A percentile compares a stretch with the other conserved stretches of the same genome.
Evolutionary conservation across 495 filamentous ascomycete genomes (phyloP).

Genomic region (Cryomyces minteri): DNA sequence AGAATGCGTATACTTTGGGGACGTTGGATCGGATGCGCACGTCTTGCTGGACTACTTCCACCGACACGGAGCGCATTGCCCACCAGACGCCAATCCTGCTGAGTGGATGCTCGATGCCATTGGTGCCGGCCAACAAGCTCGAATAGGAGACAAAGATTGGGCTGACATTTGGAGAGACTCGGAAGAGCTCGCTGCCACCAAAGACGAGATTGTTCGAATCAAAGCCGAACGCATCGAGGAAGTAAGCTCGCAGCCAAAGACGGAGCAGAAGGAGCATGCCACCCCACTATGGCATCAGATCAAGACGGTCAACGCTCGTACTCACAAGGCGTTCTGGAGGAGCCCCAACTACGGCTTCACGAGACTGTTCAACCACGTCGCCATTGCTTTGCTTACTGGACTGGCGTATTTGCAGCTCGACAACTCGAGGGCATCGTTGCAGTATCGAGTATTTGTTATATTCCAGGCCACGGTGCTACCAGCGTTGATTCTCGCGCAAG

Average conservation of each 20-base stretch:
- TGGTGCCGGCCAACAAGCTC: slow-evolving; percentile 55
- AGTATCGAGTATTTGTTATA: slow-evolving; percentile 67
- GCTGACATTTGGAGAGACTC: slow-evolving; percentile 59
- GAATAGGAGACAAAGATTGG: slow-evolving; percentile 62
- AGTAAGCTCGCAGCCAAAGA: slow-evolving; percentile 18
- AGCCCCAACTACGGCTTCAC: slow-evolving; percentile 63
- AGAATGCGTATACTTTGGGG: slow-evolving; percentile 46
- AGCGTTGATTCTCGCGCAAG: slow-evolving; percentile 57
- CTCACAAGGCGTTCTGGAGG: slow-evolving; percentile 52
- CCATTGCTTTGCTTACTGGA: slow-evolving; percentile 55
- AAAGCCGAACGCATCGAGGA: slow-evolving; percentile 36
- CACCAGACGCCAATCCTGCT: slow-evolving; percentile 50
- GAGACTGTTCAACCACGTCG: slow-evolving; percentile 56
- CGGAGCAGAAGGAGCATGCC: slow-evolving; percentile 47
- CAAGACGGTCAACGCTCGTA: slow-evolving; percentile 42
- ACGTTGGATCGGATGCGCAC: slow-evolving; percentile 39
- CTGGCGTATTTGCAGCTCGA: slow-evolving; percentile 54
- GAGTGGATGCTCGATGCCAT: slow-evolving; percentile 84
- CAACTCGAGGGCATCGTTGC: slow-evolving; percentile 45
- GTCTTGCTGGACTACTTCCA: slow-evolving; percentile 23
- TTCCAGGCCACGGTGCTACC: slow-evolving; percentile 61
- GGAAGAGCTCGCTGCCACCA: slow-evolving; percentile 46
- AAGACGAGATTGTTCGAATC: slow-evolving; percentile 46
- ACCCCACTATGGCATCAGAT: slow-evolving; percentile 58
- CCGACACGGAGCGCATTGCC: slow-evolving; percentile 34